These are phyloP conservation scores for Venturia oleaginea DNA, from an alignment of 2,329 filamentous ascomycete genomes.

Conservation along the genomic window DNA sequence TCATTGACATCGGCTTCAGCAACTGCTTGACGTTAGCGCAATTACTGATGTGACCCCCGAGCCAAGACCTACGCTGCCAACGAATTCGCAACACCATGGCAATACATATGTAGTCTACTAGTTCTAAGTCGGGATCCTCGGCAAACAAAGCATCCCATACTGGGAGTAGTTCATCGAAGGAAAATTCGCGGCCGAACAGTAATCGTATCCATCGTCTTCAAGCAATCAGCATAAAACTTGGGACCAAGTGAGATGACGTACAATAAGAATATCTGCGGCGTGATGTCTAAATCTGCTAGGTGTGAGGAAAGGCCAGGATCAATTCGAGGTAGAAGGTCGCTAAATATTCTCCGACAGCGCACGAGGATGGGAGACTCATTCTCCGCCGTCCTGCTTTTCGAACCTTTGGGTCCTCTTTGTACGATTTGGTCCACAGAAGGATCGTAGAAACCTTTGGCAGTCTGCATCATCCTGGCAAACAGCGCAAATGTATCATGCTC, in stretches of 20 bases:
- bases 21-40: conserved; percentile 41
- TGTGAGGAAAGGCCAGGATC: conserved; percentile 80
- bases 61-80: conserved; percentile 61
- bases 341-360: conserved; percentile 79
- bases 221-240: not conserved
- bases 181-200: conserved; percentile 86
- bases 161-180: conserved; percentile 71
- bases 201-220: conserved; percentile 82
- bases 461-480: conserved; percentile 81
- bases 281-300: conserved; percentile 71
- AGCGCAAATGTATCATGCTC: conserved; percentile 88
- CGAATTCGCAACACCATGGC: conserved; percentile 88
- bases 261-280: conserved; percentile 97
- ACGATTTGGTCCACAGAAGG: conserved; percentile 36
- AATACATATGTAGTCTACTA: conserved; percentile 86
- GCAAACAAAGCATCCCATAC: conserved; percentile 92
- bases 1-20: conserved; percentile 74
- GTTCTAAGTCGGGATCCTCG: conserved; percentile 66
- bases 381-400: conserved; percentile 16
- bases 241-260: conserved; percentile 29
- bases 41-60: not conserved
- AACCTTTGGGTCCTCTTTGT: not conserved
- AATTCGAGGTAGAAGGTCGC: conserved; percentile 64
- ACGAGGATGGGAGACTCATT: conserved; percentile 66
- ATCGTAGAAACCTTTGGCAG: conserved; percentile 79